Conservation (phyloP, 148 eudicot genomes). For the Rhododendron williamsianum region DNA sequence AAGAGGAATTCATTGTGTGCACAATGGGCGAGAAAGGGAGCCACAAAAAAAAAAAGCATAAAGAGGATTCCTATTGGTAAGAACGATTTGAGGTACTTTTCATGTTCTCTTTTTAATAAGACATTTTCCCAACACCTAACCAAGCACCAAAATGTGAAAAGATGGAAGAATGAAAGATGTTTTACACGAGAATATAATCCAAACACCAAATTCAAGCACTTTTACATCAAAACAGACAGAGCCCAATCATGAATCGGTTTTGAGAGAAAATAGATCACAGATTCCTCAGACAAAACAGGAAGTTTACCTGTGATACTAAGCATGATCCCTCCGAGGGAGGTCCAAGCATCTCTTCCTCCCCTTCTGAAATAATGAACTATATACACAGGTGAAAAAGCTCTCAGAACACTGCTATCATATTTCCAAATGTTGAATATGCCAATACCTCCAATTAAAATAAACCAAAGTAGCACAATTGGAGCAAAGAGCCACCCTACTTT, state of each 20-base stretch:
- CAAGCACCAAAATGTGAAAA: not conserved
- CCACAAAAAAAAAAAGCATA: not conserved
- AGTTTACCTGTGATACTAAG: constrained; percentile 88
- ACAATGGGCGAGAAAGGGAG: not conserved
- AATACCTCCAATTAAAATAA: constrained; percentile 85
- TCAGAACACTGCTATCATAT: constrained; percentile 64
- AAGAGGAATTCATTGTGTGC: not conserved
- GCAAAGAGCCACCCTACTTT: constrained; percentile 98
- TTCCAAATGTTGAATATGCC: constrained; percentile 83
- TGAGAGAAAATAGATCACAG: not conserved
- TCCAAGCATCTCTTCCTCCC: constrained; percentile 65
- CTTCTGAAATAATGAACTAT: constrained; percentile 66
- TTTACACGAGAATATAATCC: not conserved
- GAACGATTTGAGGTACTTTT: not conserved
- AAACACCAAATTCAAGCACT: not conserved
- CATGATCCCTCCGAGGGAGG: constrained; percentile 96
- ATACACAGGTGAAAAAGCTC: constrained; percentile 85
- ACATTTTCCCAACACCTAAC: not conserved
- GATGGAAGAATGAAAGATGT: not conserved
- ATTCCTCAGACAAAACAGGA: not conserved
- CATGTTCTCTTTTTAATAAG: not conserved
- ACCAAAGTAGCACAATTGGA: constrained; percentile 88
- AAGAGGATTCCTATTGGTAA: not conserved
- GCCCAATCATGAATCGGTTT: not conserved
- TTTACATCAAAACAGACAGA: not conserved